Conservation (phyloP, 1,284 basidiomycete species). For the Phaffia rhodozyma region DNA sequence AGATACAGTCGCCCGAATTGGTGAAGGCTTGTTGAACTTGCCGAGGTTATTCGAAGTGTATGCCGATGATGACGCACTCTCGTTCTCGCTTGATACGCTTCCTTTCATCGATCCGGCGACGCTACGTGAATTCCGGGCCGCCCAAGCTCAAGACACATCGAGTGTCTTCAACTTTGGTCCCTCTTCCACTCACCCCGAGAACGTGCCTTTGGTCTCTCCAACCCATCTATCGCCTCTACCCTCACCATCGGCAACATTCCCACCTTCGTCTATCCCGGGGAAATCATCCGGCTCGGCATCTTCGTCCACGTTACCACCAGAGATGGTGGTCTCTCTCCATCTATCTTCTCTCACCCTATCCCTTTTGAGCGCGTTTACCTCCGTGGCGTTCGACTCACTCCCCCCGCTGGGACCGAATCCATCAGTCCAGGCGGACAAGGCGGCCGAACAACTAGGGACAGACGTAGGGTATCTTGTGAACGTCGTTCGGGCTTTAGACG, state of each 20-base stretch:
- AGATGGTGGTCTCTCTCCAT: conserved; percentile 76
- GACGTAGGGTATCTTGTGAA: conserved; percentile 83
- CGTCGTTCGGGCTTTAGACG: conserved; percentile 80
- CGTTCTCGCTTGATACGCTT: conserved; percentile 72
- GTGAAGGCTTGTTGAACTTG: conserved; percentile 84
- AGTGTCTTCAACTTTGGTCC: neutral
- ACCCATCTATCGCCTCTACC: conserved; percentile 20
- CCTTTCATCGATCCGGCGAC: conserved; percentile 54
- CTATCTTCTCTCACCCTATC: conserved; percentile 73
- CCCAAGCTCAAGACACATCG: neutral
- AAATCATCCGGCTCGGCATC: too few species aligned
- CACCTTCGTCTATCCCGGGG: conserved; percentile 32
- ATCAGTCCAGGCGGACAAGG: conserved; percentile 28
- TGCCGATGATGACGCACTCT: conserved; percentile 78
- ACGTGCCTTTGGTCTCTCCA: conserved; percentile 32
- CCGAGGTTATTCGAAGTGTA: conserved; percentile 89
- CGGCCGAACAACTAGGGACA: conserved; percentile 69
- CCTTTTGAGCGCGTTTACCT: conserved; percentile 59
- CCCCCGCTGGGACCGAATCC: conserved; percentile 41
- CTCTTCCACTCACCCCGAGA: conserved; percentile 29
- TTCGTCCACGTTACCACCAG: conserved; percentile 36
- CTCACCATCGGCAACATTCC: conserved; percentile 19
- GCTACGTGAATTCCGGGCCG: conserved; percentile 39
- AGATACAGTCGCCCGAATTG: conserved; percentile 72
- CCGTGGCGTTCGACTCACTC: conserved; percentile 48